Evolutionary conservation across 306 rosid species (phyloP), one percentile per base, ranked within the genome.

Genomic region (Lotus japonicus): DNA sequence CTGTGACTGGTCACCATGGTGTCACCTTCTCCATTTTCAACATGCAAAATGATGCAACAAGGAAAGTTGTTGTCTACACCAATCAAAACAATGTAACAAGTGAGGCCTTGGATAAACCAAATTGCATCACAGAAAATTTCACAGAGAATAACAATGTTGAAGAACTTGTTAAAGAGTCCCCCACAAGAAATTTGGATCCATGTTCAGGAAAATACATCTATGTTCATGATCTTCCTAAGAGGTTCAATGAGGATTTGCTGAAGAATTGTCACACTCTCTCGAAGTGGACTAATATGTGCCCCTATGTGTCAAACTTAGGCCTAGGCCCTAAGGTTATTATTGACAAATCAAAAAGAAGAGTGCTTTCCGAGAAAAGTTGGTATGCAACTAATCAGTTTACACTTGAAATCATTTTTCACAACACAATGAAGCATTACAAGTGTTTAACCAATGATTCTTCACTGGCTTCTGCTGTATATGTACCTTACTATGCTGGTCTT

Each of bases 401-500:
- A 38, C 77, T 88, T 3, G 95, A 88, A 35, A 53, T 82, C 16
- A 82, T 88, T 26, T 88, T 88, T 38, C 91, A 85, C 44, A 78
- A 78, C 82, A 77, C 44, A 28, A 86, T 85, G 87, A 84, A 80
- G 84, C 49, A 81, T 21, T 82, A 84, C 66, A 66, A 50, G 70
- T 88, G 95, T 75, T 68, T 85, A 66, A 88, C 91, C 54, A 82
- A 82, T 31, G 74, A 88, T 36, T 84, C 87, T 1, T 71, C 89
- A 8, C 17, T 64, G 68, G 89, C 91, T 31, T 82, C 89, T 6
- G 89, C 91, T n/a, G 14, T 83, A 6, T 84, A 44, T 78, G 86
- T 87, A 4, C 86, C 92, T 2, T 82, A 78, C 54, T 87, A 87
- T 71, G 49, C 83, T 41, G 89, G 92, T 54, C 78, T 84, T 75